Evolutionary conservation across 805 yeast species (phyloP).

Genomic region (Ogataea ganodermae): DNA sequence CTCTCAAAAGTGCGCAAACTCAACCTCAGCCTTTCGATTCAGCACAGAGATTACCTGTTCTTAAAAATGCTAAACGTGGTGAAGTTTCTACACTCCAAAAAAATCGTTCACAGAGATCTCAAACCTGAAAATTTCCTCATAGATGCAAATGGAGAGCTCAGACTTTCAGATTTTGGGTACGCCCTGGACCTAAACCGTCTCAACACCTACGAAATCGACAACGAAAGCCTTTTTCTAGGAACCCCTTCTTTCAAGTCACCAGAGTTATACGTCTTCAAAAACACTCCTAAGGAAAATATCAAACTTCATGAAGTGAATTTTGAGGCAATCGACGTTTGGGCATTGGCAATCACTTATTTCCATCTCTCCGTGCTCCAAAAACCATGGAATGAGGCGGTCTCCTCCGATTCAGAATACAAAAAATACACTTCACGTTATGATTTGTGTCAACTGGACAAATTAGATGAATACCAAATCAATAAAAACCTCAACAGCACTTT

Average conservation of each 20-base stretch:
- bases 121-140: conserved; percentile 57
- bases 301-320: conserved; percentile 27
- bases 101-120: conserved; percentile 52
- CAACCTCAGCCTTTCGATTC: conserved; percentile 34
- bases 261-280: conserved; percentile 38
- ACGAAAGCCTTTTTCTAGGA: conserved; percentile 41
- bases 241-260: conserved; percentile 59
- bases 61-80: conserved; percentile 55
- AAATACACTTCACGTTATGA: conserved; percentile 22
- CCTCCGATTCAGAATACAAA: conserved; percentile 27
- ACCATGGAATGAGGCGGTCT: conserved; percentile 51
- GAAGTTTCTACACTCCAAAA: conserved; percentile 43
- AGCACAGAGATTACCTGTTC: conserved; percentile 48
- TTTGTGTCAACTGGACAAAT: conserved; percentile 11
- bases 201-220: conserved; percentile 21
- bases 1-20: conserved; percentile 42
- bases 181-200: conserved; percentile 39
- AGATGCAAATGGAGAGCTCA: conserved; percentile 45
- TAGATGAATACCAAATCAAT: conserved; percentile 25
- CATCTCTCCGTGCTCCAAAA: conserved; percentile 44
- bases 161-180: conserved; percentile 54
- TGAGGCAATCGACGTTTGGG: conserved; percentile 51
- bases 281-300: conserved; percentile 12
- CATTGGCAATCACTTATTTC: conserved; percentile 51
- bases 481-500: conserved; percentile 14